A percentile compares a stretch with the other conserved stretches of the same genome.
These are phyloP conservation scores for Suhomyces kunorum DNA, from an alignment of 1,139 yeast species.

Conservation along the genomic window DNA sequence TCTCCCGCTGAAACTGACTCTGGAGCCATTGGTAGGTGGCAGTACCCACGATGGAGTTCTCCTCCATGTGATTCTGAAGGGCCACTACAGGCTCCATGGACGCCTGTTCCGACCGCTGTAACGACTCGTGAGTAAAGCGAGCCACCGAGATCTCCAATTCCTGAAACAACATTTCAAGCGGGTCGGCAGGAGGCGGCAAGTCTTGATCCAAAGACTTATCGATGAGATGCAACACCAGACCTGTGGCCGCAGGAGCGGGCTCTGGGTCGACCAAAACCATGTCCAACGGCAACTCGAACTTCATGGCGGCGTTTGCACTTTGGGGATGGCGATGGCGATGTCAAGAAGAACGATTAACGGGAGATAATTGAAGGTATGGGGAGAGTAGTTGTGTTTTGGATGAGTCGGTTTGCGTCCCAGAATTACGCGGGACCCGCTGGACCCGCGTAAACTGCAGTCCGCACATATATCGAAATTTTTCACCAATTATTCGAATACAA, in stretches of 20 bases:
- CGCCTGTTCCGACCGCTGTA: not conserved
- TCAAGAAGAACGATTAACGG: not conserved
- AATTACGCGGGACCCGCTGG: conserved; percentile 1
- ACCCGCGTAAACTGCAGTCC: conserved; percentile 5
- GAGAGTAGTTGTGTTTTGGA: conserved; percentile 1
- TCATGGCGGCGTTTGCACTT: conserved; percentile 7
- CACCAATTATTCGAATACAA: not conserved
- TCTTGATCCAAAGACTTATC: not conserved
- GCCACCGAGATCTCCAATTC: conserved; percentile 5
- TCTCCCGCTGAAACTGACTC: not conserved
- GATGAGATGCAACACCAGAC: conserved; percentile 1
- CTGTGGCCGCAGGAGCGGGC: not conserved
- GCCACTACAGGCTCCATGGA: not conserved
- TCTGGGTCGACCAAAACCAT: conserved; percentile 11
- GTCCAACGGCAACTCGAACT: conserved; percentile 15
- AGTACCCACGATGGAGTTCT: not conserved
- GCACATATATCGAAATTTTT: conserved; percentile 7
- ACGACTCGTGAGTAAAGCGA: not conserved
- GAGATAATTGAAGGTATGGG: not conserved
- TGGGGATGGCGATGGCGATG: not conserved
- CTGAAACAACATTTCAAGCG: conserved; percentile 5
- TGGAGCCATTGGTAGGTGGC: conserved; percentile 2
- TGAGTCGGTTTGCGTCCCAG: not conserved
- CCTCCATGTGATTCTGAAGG: not conserved
- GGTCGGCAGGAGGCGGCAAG: not conserved